Conservation (phyloP, 805 yeast species). For the Metschnikowia corniflorae region DNA sequence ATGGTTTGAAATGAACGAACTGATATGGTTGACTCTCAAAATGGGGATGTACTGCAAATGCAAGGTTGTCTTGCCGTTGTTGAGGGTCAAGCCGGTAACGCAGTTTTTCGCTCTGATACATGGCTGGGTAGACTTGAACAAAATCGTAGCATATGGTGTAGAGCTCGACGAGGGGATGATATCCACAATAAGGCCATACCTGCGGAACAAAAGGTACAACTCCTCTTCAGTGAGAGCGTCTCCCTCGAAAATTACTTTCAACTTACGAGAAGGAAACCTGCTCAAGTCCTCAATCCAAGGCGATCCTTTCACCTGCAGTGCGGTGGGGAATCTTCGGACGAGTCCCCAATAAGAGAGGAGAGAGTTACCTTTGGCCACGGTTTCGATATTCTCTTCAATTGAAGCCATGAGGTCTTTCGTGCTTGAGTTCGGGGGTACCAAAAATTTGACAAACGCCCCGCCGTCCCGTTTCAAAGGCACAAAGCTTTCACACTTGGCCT, state of each 20-base stretch:
- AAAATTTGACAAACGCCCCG: constrained; percentile 84
- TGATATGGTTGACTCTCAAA: constrained; percentile 49
- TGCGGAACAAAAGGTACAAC: constrained; percentile 72
- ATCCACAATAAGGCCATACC: constrained; percentile 82
- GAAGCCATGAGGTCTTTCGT: constrained; percentile 51
- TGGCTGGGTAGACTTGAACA: constrained; percentile 54
- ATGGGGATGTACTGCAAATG: constrained; percentile 71
- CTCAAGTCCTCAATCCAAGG: constrained; percentile 97
- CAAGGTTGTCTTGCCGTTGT: constrained; percentile 49
- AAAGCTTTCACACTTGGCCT: constrained; percentile 49
- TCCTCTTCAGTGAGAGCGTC: constrained; percentile 74
- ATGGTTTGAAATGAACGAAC: constrained; percentile 64
- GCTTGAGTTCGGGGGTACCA: constrained; percentile 50
- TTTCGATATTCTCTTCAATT: constrained; percentile 46
- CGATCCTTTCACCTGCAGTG: constrained; percentile 76
- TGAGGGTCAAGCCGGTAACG: constrained; percentile 70
- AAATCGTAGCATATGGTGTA: constrained; percentile 45
- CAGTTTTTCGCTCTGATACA: constrained; percentile 90
- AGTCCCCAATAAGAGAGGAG: constrained; percentile 7
- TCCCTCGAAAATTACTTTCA: constrained; percentile 75
- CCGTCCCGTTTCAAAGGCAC: constrained; percentile 81
- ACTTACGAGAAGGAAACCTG: constrained; percentile 61
- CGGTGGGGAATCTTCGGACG: constrained; percentile 40
- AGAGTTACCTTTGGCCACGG: constrained; percentile 10
- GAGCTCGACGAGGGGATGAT: constrained; percentile 58